Evolutionary conservation across 768 basidiomycete species (phyloP), one percentile per base, ranked within the genome.

Genomic region (Cyclocybe cylindracea): DNA sequence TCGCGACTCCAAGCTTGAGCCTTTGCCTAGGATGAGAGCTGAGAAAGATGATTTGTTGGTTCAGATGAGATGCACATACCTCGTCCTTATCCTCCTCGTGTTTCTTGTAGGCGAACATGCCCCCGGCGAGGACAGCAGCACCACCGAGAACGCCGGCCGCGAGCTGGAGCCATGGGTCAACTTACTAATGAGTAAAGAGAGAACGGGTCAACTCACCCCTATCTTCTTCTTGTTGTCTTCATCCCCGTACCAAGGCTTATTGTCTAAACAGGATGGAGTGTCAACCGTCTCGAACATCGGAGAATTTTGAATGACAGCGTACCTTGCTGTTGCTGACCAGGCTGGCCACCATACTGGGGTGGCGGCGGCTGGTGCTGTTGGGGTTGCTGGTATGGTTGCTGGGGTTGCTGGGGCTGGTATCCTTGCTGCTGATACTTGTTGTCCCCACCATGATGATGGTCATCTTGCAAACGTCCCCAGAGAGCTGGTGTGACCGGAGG

Each of bases 111-210:
- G 80, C 81, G 31, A 61, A 63, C 46, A 70, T 60, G 3, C 84
- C 87, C 7, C 66, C 84, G 48, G 74, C 85, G 13, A 85, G 42
- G 18, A 70, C 60, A 13, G 76, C 83, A n/a, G 70, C 63, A 0
- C 84, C 87, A 1, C 74, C 82, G 34, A 77, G 67, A 29, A 89
- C 46, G 18, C 84, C 87, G 14, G 84, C 88, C 14, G 83, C 88
- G 51, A 88, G 60, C 87, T 89, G 58, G 31, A 36, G 37, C 46
- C 39, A n/a, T 46, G 46, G 41, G 16, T n/a, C 10, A 45, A 13
- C 39, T 13, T 48, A 36, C 24, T 10, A n/a, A 18, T 16, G 32
- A 13, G 13, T 41, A n/a, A n/a, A 36, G 18, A n/a, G 5, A 10
- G 33, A 33, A 29, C 2, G 11, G 33, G 39, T n/a, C 46, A 24